These are phyloP conservation scores for Verticillium zaregamsianum DNA, from an alignment of 2,329 filamentous ascomycete genomes.

Conservation along the genomic window DNA sequence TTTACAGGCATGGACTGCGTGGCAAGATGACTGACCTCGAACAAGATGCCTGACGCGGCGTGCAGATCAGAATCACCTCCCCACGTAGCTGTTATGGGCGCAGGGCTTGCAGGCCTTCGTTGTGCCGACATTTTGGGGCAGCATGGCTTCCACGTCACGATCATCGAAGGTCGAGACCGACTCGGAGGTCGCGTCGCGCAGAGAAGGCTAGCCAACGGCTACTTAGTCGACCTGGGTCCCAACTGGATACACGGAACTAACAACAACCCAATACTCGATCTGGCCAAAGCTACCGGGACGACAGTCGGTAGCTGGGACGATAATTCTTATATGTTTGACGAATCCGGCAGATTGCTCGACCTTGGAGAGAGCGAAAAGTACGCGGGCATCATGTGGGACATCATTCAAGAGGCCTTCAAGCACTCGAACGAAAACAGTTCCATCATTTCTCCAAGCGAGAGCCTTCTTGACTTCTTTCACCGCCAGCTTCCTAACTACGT, in stretches of 20 bases:
- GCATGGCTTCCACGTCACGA: slow-evolving; percentile 62
- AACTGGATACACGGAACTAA: slow-evolving; percentile 77
- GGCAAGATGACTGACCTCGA: neutral
- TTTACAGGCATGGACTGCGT: no score
- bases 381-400: slow-evolving; percentile 59
- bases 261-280: slow-evolving; percentile 64
- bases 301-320: slow-evolving; percentile 43
- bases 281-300: slow-evolving; percentile 59
- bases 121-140: slow-evolving; percentile 64
- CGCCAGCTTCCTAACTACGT: slow-evolving; percentile 40
- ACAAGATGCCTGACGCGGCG: slow-evolving; percentile 4
- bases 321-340: slow-evolving; percentile 50
- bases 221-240: slow-evolving; percentile 58
- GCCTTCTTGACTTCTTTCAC: slow-evolving; percentile 51
- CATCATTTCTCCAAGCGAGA: slow-evolving; percentile 41
- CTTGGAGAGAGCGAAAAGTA: slow-evolving; percentile 39
- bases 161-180: slow-evolving; percentile 64
- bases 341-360: slow-evolving; percentile 48
- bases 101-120: slow-evolving; percentile 66
- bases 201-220: slow-evolving; percentile 40
- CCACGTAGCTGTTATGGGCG: slow-evolving; percentile 65
- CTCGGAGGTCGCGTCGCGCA: slow-evolving; percentile 63
- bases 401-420: slow-evolving; percentile 64
- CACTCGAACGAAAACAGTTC: slow-evolving; percentile 55
- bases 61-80: slow-evolving; percentile 27